These are phyloP conservation scores for Myrica gale DNA, from an alignment of 306 rosid species.

Conservation along the genomic window DNA sequence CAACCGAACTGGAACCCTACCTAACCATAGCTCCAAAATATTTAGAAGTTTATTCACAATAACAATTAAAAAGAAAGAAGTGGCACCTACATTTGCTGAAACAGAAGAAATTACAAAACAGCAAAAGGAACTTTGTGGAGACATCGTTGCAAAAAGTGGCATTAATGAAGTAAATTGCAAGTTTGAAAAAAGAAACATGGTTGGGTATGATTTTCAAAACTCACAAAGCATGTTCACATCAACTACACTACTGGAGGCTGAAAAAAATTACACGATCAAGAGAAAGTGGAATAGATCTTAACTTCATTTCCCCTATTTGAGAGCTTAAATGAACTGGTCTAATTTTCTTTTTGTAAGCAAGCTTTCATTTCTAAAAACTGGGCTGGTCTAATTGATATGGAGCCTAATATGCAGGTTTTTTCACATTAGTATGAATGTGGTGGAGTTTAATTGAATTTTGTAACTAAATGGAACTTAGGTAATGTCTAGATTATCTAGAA, in stretches of 20 bases:
- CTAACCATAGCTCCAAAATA: conserved; percentile 41
- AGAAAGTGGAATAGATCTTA: not conserved
- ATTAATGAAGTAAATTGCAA: not conserved
- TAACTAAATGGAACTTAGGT: not conserved
- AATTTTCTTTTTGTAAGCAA: not conserved
- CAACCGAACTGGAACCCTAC: conserved; percentile 82
- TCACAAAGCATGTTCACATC: not conserved
- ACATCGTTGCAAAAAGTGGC: not conserved
- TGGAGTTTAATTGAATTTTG: not conserved
- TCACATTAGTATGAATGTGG: not conserved
- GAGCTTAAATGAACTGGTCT: not conserved
- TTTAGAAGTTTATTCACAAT: conserved; percentile 9
- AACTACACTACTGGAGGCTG: not conserved
- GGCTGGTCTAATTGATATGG: not conserved
- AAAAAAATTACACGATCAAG: not conserved
- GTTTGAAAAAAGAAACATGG: not conserved
- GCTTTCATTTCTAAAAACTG: no score
- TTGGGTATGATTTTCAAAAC: not conserved
- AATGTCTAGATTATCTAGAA: not conserved
- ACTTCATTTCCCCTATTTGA: not conserved
- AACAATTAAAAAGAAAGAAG: conserved; percentile 10
- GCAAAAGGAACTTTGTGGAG: not conserved
- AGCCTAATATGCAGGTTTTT: not conserved
- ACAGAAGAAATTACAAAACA: not conserved
- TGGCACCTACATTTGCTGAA: not conserved